These are phyloP conservation scores for Camellia oleifera DNA, from an alignment of 179 eudicot genomes.

Conservation along the genomic window DNA sequence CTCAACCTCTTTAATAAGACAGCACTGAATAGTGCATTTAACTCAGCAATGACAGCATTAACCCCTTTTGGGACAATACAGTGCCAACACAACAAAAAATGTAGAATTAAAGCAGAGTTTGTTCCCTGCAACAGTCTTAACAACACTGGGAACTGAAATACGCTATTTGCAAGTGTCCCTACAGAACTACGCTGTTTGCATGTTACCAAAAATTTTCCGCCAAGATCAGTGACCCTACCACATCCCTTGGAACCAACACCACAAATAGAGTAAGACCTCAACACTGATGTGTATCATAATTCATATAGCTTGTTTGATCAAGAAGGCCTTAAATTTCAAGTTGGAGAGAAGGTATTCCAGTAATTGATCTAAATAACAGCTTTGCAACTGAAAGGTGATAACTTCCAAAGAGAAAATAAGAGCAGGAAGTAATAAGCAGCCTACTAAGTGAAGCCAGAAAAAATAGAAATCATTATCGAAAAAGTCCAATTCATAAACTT, in stretches of 20 bases:
- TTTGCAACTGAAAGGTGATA: slow-evolving; percentile 2
- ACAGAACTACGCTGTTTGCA: neutral
- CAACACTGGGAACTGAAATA: neutral
- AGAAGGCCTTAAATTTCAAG: neutral
- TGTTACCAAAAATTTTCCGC: neutral
- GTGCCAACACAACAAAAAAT: neutral
- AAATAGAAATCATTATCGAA: neutral
- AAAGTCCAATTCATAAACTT: neutral
- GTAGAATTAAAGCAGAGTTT: neutral
- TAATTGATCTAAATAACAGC: neutral
- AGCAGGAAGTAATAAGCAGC: neutral
- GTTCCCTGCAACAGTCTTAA: neutral
- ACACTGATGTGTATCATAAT: neutral
- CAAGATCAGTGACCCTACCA: neutral
- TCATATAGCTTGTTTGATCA: neutral
- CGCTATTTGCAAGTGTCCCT: too few relatives aligned
- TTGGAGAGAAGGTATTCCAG: neutral
- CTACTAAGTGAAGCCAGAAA: neutral
- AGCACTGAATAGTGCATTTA: neutral
- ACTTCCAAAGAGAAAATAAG: neutral
- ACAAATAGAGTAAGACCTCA: neutral
- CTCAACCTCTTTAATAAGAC: neutral
- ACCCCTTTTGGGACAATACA: neutral
- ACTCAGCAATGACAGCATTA: neutral
- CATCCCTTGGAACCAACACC: neutral